phyloP scores from a whole-genome alignment of 2,329 filamentous ascomycete genomes.

The Curvularia lunata region DNA sequence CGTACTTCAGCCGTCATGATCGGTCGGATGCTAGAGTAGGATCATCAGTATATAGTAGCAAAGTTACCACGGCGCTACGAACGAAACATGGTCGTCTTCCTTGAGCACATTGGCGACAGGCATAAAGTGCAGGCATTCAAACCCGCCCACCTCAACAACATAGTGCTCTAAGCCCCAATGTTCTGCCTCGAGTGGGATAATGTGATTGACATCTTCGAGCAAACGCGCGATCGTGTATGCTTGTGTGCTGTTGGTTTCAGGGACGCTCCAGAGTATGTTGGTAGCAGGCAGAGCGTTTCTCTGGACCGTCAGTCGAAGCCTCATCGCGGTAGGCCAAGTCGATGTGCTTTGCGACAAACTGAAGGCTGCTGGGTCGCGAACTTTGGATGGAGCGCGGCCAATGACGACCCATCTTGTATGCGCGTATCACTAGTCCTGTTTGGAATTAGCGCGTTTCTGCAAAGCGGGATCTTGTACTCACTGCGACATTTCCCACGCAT shows the following conservation, averaged over 20 bases:
- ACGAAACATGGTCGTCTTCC: constrained; percentile 85
- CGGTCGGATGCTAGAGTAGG: constrained; percentile 70
- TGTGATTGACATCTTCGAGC: constrained; percentile 77
- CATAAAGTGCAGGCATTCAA: constrained; percentile 89
- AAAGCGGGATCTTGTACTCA: constrained; percentile 5
- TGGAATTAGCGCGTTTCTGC: constrained; percentile 3
- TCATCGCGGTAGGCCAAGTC: constrained; percentile 35
- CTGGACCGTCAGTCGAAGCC: constrained; percentile 47
- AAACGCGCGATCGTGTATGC: constrained; percentile 73
- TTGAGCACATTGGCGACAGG: constrained; percentile 72
- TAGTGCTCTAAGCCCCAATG: constrained; percentile 93
- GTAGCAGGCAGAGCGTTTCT: constrained; percentile 45
- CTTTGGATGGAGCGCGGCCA: constrained; percentile 10
- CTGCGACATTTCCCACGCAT: constrained; percentile 6
- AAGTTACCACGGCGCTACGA: constrained; percentile 44
- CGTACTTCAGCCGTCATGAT: constrained; percentile 77
- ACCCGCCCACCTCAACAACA: constrained; percentile 76
- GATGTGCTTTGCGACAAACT: constrained; percentile 7
- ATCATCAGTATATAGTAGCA: constrained; percentile 7
- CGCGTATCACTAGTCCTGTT: not conserved
- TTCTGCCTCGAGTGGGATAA: constrained; percentile 79
- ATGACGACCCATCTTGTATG: constrained; percentile 8
- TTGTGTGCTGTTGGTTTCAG: constrained; percentile 39
- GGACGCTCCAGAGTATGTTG: constrained; percentile 49
- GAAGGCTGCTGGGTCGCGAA: constrained; percentile 3